Evolutionary conservation across 306 rosid species (phyloP).

Genomic region (Sophora flavescens): DNA sequence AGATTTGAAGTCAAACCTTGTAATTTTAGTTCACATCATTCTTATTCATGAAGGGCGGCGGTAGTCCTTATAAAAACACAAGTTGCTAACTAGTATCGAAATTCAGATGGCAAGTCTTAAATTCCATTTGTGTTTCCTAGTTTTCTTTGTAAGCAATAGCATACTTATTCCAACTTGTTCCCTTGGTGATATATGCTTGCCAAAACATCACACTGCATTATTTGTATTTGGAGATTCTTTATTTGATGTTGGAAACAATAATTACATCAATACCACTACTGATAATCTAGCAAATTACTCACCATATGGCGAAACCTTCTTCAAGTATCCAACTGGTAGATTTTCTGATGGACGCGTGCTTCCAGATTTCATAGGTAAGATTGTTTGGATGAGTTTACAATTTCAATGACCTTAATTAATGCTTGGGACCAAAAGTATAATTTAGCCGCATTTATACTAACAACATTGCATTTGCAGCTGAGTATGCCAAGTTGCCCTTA

Average conservation of each 20-base stretch:
- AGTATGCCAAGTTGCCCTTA: constrained; percentile 58
- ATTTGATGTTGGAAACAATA: constrained; percentile 66
- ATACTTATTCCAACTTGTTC: constrained; percentile 1
- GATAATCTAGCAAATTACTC: constrained; percentile 40
- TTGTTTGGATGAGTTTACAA: neutral
- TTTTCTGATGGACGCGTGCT: constrained; percentile 57
- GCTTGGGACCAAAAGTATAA: too few relatives aligned
- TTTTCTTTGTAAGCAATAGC: constrained; percentile 3
- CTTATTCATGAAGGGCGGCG: neutral
- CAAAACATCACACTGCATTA: constrained; percentile 43
- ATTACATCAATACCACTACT: constrained; percentile 48
- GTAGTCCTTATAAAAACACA: neutral
- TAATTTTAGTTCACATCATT: neutral
- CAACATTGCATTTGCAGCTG: too few relatives aligned
- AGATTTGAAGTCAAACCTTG: too few relatives aligned
- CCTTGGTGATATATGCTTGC: constrained; percentile 12
- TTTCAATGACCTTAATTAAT: neutral
- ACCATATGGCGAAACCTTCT: constrained; percentile 68
- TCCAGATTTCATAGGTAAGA: constrained; percentile 60
- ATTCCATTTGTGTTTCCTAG: constrained; percentile 24
- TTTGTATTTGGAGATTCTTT: constrained; percentile 70
- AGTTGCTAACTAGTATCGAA: neutral
- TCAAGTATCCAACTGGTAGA: constrained; percentile 60
- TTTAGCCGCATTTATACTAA: neutral
- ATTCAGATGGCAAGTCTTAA: constrained; percentile 29